These are phyloP conservation scores for Fistulinella staudtii DNA, from an alignment of 1,284 basidiomycete species.

Conservation along the genomic window DNA sequence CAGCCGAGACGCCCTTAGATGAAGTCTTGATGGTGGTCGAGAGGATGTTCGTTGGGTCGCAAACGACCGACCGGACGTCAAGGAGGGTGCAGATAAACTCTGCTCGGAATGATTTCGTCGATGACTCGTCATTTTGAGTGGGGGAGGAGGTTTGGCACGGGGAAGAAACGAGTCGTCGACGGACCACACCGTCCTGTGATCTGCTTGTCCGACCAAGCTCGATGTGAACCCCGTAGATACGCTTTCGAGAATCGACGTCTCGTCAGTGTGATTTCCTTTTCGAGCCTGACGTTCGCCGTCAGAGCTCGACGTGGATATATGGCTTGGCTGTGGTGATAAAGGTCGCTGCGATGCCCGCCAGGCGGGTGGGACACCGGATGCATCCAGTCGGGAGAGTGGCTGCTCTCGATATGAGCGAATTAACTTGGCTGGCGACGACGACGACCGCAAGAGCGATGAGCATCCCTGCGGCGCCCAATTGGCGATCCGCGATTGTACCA, in stretches of 20 bases:
- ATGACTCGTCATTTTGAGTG: slow-evolving; percentile 12
- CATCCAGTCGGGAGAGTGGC: not conserved
- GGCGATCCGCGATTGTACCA: not conserved
- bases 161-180: slow-evolving; percentile 22
- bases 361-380: not conserved
- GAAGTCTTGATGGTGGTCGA: not conserved
- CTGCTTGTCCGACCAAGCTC: not conserved
- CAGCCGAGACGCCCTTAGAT: not conserved
- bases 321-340: not conserved
- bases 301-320: not conserved
- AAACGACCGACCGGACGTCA: not conserved
- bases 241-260: not conserved
- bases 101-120: slow-evolving; percentile 8
- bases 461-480: not conserved
- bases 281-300: not conserved
- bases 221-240: not conserved
- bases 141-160: slow-evolving; percentile 17
- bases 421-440: not conserved
- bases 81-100: not conserved
- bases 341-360: not conserved
- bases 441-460: not conserved
- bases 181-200: slow-evolving; percentile 7
- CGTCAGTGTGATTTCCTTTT: not conserved
- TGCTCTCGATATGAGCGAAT: not conserved
- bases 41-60: not conserved